Evolutionary conservation across 225 moss, liverwort and hornwort genomes (phyloP), one percentile per base, ranked within the genome.

Genomic region (Lunularia cruciata): DNA sequence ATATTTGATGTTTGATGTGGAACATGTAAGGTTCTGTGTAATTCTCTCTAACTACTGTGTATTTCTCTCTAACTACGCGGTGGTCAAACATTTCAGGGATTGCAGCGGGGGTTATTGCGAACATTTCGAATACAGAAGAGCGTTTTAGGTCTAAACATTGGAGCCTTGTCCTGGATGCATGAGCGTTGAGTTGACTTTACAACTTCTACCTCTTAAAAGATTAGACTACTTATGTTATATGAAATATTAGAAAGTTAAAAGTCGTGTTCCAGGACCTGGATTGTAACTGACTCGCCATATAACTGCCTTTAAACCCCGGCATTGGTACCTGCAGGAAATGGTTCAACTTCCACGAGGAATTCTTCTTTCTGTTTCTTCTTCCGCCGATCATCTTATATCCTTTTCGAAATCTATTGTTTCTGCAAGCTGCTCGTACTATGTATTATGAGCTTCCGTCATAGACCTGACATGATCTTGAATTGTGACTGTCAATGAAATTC

Each of bases 361-460:
- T 98, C 68, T 98, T 98, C 79, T 88, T 98, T 62, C 76, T 98
- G 31, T 88, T 93, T 79, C 84, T 98, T 53, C 89, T 98, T 40
- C 98, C 98, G 58, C 98, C 98, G 49, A 98, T 98, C 45, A 98
- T 98, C 54, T 98, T 98, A 90, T 93, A 93, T 84, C 94, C 93
- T 76, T 52, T 68, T 62, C 18, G n/a, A 23, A 20, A 26, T 16
- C 37, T 22, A 26, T 14, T 39, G 38, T 63, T 8, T 38, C 25
- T 28, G 25, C 63, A 45, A 16, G 15, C 38, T 43, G 20, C 15
- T 35, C 31, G 27, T n/a, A n/a, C n/a, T n/a, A n/a, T n/a, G n/a
- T n/a, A n/a, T n/a, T n/a, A n/a, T n/a, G n/a, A n/a, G n/a, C n/a
- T n/a, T n/a, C n/a, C n/a, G n/a, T n/a, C n/a, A n/a, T n/a, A n/a